Base-by-base conservation (phyloP, 1,284 basidiomycete genomes). In the Heterobasidion irregulare region DNA sequence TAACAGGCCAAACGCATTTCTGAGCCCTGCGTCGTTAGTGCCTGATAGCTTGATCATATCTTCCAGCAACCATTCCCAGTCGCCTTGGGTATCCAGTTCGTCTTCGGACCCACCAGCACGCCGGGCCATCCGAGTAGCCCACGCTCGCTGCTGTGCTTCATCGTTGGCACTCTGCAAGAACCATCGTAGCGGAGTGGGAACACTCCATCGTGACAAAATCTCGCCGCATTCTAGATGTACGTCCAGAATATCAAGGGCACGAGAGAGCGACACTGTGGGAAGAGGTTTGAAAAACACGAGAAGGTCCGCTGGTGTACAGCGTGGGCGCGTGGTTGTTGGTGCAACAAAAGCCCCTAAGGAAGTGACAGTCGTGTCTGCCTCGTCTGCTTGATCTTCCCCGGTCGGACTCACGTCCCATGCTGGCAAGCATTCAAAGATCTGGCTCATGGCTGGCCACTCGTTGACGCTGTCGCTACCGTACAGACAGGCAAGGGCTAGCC, bases 181-280 rank as follows among this genome's bases (percentile, higher is more conserved):
- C 84, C 92, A 95, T 16, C 83, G 78, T 46, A 96, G 70, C 6
- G 88, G 84, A 1, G 86, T 86, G 16, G 89, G 80, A 1, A 89
- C 88, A 62, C 80, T 80, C 92, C 94, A 97, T 47, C 92, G 78
- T 3, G 90, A 80, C 18, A 98, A 74, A 50, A 93, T 91, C 70
- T 97, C 94, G 13, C 92, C 94, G 0, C 89, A 88, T 66, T 94
- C 91, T n/a, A 98, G 78, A 68, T 97, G 94, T 1, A 95, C 82
- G 68, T 98, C 94, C 50, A 97, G 78, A 50, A 94, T 83, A 66
- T 98, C 94, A 36, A 98, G 78, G 7, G 87, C 84, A 50, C 83
- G 80, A 0, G 92, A 94, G 4, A 97, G 74, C 0, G 89, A 84
- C 5, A 80, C 70, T 18, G 84, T 71, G 0, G 85, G 82, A 12